Base-by-base conservation (phyloP, 192 early-diverging fungal genomes). In the Blastocladiella britannica region DNA sequence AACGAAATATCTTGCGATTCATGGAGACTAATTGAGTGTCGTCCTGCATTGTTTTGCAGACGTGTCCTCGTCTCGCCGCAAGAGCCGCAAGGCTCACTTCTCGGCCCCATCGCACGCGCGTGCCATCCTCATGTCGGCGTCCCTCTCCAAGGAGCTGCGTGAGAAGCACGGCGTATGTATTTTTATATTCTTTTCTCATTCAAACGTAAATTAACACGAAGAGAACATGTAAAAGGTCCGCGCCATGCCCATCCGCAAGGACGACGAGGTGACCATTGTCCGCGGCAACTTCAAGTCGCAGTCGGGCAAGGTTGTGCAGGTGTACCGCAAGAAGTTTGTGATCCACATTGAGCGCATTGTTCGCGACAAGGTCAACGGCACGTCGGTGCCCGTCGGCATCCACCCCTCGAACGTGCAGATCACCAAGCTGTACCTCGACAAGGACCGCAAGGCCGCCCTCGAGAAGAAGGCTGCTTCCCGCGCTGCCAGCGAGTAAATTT, bases 271-370 rank as follows among this genome's bases (percentile, higher is more conserved):
- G 61, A 74, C 79, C 60, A 81, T 99, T 67, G 82, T 90, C 65
- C 85, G 93, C 64, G 95, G 95, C 69, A 79, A 78, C 72, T 76
- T 83, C 86, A 96, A 95, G 85, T 92, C 89, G 70, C 87, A 85
- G 67, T 87, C 90, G 69, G 95, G 95, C 67, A 93, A 93, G 85
- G 89, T 99, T 59, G 70, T 77, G 62, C 77, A 83, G 60, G 91
- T 94, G 65, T 97, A 95, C 90, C 89, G 95, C 72, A 88, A 91
- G 77, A 95, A 93, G 84, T 99, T 83, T 83, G 84, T 93, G 58
- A 99, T 99, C 74, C 86, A 97, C 80, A 83, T 99, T 55, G 93
- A 99, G 73, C 90, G 93, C 65, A 72, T 99, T 62, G 82, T 72
- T 69, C 86, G 82, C 70, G 92, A 99, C 75, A 99, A 99, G 87